phyloP scores from a whole-genome alignment of 441 rosid species.

The Gossypium aridum region DNA sequence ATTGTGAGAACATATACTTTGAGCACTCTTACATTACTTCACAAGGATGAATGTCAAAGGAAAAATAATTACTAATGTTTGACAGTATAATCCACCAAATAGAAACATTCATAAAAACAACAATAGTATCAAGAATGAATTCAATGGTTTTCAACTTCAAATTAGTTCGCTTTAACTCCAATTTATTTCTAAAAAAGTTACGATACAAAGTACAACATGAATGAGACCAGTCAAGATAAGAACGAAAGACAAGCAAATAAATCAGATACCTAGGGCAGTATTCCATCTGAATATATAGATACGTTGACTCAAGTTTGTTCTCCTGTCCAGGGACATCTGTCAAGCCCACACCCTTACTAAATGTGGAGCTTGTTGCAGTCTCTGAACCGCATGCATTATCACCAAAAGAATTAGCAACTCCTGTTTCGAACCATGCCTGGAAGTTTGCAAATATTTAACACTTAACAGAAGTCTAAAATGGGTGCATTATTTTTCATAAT shows the following conservation, averaged over 20 bases:
- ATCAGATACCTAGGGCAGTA: conserved; percentile 80
- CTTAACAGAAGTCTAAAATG: conserved; percentile 10
- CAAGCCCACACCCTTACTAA: conserved; percentile 52
- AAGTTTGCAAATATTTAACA: conserved; percentile 34
- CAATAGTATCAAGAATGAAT: not conserved
- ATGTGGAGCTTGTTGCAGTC: conserved; percentile 65
- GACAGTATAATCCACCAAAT: not conserved
- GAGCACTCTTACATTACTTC: not conserved
- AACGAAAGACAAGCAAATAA: not conserved
- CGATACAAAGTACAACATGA: not conserved
- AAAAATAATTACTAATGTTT: not conserved
- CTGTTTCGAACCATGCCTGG: conserved; percentile 98
- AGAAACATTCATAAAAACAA: not conserved
- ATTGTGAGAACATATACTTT: not conserved
- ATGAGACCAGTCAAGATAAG: not conserved
- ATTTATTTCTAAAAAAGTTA: not conserved
- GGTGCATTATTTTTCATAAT: not conserved
- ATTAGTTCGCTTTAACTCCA: not conserved
- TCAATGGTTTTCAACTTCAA: not conserved
- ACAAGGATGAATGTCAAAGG: not conserved
- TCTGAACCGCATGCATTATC: conserved; percentile 69
- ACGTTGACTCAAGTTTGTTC: conserved; percentile 68
- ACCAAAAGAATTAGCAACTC: conserved; percentile 60
- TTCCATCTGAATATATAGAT: conserved; percentile 97
- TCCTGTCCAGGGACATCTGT: conserved; percentile 59